Evolutionary conservation across 1,284 basidiomycete genomes (phyloP), one percentile per base, ranked within the genome.

Genomic region (Austropuccinia psidii): DNA sequence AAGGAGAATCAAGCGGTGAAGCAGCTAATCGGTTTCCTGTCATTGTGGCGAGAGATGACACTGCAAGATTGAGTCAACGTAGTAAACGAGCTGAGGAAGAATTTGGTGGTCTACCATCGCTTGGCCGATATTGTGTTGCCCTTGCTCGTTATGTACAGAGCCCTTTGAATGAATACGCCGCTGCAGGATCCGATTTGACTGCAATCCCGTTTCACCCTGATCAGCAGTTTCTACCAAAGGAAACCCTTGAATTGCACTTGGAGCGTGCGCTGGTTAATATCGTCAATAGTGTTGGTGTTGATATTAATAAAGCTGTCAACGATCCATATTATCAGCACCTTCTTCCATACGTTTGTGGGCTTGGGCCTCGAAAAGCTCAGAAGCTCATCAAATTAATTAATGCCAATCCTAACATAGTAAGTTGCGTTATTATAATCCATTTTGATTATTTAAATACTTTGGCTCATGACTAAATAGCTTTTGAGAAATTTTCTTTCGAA

Each of bases 291-390:
- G 89, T 93, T 75, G 96, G 96, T 29, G 92, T 98, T 54, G 94
- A 98, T 80, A 90, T 99, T 82, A 98, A 99, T 80, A 88, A 88
- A 35, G 91, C 92, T 37, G 88, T 93, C 33, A 87, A 87, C 1
- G 91, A 96, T 81, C 80, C 87, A 0, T 98, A 98, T 80, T 90
- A 94, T 78, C 89, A 90, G 77, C 85, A 89, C 61, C 85, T 98
- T 67, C 84, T 98, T 13, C 93, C 90, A 0, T 97, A 90, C 79
- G 87, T 99, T 39, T 89, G 93, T 77, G 96, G 96, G 43, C 85
- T 99, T 58, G 96, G 96, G 7, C 95, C 93, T 17, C 87, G 96
- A 74, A 99, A 99, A 81, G 91, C 95, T 11, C 88, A 93, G 77
- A 86, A 87, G 11, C 82, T 98, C 50, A 85, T 94, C 74, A 89